phyloP scores from a whole-genome alignment of 306 rosid genomes.

The Albizia julibrissin region DNA sequence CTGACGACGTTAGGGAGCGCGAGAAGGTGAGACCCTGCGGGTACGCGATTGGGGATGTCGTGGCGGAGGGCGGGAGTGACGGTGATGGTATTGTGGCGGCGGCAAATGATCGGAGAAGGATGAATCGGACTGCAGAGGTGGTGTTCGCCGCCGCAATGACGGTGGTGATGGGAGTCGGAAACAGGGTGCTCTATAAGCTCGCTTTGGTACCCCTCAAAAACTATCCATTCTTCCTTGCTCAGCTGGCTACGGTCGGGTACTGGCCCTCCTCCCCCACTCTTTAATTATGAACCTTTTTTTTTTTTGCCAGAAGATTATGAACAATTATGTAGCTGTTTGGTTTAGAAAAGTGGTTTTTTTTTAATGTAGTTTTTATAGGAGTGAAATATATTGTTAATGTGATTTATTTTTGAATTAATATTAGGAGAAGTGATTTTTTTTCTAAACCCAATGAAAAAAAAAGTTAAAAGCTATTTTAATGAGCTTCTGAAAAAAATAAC shows the following conservation, averaged over 20 bases:
- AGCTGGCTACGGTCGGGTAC: conserved; percentile 94
- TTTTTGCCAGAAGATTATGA: no score
- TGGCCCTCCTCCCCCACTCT: not conserved
- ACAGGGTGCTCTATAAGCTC: conserved; percentile 79
- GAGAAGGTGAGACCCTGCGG: conserved; percentile 45
- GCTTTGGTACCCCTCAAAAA: conserved; percentile 89
- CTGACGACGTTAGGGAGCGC: conserved; percentile 31
- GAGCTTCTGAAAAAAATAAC: no score
- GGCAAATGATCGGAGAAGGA: conserved; percentile 5
- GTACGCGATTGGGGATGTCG: conserved; percentile 50
- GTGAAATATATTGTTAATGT: no score
- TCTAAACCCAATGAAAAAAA: no score
- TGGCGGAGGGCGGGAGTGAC: conserved; percentile 34
- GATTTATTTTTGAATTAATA: no score
- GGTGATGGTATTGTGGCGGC: conserved; percentile 22
- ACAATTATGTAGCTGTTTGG: no score
- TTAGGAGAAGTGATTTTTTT: no score
- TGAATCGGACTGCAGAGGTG: conserved; percentile 57
- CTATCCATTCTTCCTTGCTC: conserved; percentile 93
- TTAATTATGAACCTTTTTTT: not conserved
- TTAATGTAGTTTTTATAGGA: no score
- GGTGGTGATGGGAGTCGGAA: conserved; percentile 82
- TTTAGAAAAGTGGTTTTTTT: no score
- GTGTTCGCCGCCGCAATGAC: conserved; percentile 59
- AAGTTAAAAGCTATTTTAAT: no score